Conservation (phyloP, 257 asterid genomes). For the Solanum bukasovii region DNA sequence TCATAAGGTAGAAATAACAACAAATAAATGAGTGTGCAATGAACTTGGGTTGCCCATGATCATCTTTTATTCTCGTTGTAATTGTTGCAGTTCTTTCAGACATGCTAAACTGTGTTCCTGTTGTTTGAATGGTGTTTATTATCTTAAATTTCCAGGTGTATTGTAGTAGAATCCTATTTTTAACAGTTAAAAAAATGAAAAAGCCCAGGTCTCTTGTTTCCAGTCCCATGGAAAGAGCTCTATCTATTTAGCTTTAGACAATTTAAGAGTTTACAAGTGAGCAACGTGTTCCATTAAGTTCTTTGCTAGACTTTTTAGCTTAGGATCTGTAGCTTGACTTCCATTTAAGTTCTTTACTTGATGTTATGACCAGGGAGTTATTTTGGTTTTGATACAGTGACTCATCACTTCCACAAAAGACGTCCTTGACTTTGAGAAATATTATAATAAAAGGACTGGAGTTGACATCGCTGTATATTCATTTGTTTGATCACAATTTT, state of each 20-base stretch:
- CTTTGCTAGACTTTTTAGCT: not conserved
- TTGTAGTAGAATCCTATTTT: not conserved
- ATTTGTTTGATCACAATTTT: not conserved
- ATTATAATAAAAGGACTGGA: not conserved
- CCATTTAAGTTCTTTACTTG: not conserved
- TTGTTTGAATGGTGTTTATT: not conserved
- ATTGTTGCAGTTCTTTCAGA: not conserved
- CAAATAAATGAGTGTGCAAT: not conserved
- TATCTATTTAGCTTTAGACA: not conserved
- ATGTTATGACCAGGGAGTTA: not conserved
- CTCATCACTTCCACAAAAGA: not conserved
- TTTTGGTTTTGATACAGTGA: not conserved
- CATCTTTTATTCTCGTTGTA: not conserved
- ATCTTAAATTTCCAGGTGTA: not conserved
- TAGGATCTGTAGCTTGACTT: not conserved
- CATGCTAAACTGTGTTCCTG: not conserved
- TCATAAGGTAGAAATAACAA: not conserved
- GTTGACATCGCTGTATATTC: not conserved
- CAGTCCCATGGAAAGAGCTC: not conserved
- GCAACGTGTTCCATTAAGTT: not conserved
- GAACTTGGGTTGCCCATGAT: not conserved
- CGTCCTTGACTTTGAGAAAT: not conserved
- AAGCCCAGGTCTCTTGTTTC: not conserved
- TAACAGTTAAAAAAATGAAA: not conserved
- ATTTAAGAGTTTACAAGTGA: too few relatives aligned